Base-by-base conservation (phyloP, 305 asterid species). In the Rubia tinctorum region DNA sequence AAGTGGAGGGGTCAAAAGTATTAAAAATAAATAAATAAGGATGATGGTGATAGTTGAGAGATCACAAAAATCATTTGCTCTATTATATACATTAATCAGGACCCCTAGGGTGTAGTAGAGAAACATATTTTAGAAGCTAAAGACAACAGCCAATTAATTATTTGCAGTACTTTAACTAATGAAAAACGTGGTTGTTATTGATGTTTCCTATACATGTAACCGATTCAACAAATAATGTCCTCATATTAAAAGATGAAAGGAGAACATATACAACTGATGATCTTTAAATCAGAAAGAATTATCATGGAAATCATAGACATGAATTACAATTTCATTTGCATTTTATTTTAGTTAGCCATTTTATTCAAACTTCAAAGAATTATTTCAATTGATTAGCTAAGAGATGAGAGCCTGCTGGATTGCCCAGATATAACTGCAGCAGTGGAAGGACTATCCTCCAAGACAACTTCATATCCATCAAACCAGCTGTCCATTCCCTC, bases 341-440 rank as follows among this genome's bases (percentile, higher is more conserved):
- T 14, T 51, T 51, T 13, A 47, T 47, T 13, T 17, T 47, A 47
- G 55, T 47, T 18, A 18, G n/a, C n/a, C n/a, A n/a, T n/a, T n/a
- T n/a, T n/a, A n/a, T n/a, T n/a, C n/a, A n/a, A n/a, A 47, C 4
- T 12, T 47, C 55, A 47, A 47, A 47, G 55, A 47, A 47, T 47
- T 12, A n/a, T n/a, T n/a, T 47, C 3, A 17, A 47, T 59, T 59
- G 17, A 7, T 60, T 11, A 60, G 37, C 65, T 60, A 18, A 60
- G 65, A 27, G 37, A 60, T 22, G 65, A 22, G 17, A 60, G 65
- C 37, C 65, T 60, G 37, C 65, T 60, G 39, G 65, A 60, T 23
- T 60, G 65, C 5, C 37, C 37, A 60, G 65, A 22, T 22, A 60
- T 27, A 23, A 60, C 37, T 9, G 65, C 65, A 22, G 17, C 9